Conservation (phyloP, 805 yeast species). For the Kluyveromyces wickerhamii region DNA sequence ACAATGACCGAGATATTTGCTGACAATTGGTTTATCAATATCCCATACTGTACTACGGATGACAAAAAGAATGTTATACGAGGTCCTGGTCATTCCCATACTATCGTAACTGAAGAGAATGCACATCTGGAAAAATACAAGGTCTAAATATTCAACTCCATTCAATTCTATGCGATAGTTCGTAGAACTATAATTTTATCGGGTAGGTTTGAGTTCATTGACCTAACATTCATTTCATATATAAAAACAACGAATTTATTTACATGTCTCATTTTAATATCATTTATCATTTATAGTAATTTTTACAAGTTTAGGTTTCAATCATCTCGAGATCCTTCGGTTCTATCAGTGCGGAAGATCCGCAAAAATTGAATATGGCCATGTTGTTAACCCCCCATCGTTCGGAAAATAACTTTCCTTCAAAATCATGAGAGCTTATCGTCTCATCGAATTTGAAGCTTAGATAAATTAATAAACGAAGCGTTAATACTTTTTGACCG, state of each 20-base stretch:
- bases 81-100: conserved; percentile 46
- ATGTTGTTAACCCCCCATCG: conserved; percentile 29
- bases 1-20: conserved; percentile 54
- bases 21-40: conserved; percentile 65
- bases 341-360: conserved; percentile 12
- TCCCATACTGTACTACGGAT: conserved; percentile 51
- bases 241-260: too few relatives aligned
- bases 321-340: conserved; percentile 4
- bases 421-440: conserved; percentile 21
- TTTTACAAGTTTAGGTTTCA: conserved; percentile 2
- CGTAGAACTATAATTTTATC: too few relatives aligned
- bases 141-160: conserved; percentile 11
- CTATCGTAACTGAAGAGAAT: conserved; percentile 40
- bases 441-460: conserved; percentile 32
- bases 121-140: conserved; percentile 39
- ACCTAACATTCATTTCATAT: too few relatives aligned
- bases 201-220: too few relatives aligned
- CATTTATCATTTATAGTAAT: too few relatives aligned
- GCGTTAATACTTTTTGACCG: conserved; percentile 34
- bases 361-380: conserved; percentile 19
- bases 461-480: conserved; percentile 34
- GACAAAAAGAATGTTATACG: conserved; percentile 33
- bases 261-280: too few relatives aligned
- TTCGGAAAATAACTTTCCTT: conserved; percentile 26
- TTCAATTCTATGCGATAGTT: background rate